Conservation (phyloP, 1,139 yeast species). For the Saccharomyces uvarum region DNA sequence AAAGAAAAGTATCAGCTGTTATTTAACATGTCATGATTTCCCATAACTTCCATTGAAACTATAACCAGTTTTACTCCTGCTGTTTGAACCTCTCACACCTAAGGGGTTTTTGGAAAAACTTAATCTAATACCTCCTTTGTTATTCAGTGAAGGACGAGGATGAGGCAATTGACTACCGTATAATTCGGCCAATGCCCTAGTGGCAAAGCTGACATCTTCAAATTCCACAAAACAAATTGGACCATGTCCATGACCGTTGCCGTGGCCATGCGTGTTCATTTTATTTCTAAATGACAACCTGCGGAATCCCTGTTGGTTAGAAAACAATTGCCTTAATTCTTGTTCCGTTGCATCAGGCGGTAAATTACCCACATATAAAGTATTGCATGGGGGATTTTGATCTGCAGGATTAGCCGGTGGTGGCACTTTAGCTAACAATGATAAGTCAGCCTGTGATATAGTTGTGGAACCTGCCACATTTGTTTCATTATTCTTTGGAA, state of each 20-base stretch:
- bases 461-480: slow-evolving; percentile 18
- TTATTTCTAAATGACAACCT: slow-evolving; percentile 82
- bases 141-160: slow-evolving; percentile 51
- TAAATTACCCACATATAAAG: slow-evolving; percentile 88
- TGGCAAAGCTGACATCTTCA: slow-evolving; percentile 90
- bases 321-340: slow-evolving; percentile 77
- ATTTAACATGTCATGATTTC: not conserved
- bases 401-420: slow-evolving; percentile 99
- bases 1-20: not conserved
- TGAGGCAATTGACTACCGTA: slow-evolving; percentile 80
- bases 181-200: slow-evolving; percentile 83
- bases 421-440: slow-evolving; percentile 68
- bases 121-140: slow-evolving; percentile 89
- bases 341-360: slow-evolving; percentile 97
- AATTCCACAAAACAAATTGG: slow-evolving; percentile 99
- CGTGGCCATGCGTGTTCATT: slow-evolving; percentile 33
- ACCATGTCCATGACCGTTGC: slow-evolving; percentile 50
- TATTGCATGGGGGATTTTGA: slow-evolving; percentile 97
- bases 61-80: slow-evolving; percentile 20
- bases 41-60: not conserved
- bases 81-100: slow-evolving; percentile 70
- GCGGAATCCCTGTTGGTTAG: slow-evolving; percentile 90
- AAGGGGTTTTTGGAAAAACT: slow-evolving; percentile 93
- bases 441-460: slow-evolving; percentile 53
- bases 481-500: slow-evolving; percentile 2